A percentile compares a stretch with the other conserved stretches of the same genome.
Conservation (phyloP, 306 rosid species). For the Cercis canadensis region DNA sequence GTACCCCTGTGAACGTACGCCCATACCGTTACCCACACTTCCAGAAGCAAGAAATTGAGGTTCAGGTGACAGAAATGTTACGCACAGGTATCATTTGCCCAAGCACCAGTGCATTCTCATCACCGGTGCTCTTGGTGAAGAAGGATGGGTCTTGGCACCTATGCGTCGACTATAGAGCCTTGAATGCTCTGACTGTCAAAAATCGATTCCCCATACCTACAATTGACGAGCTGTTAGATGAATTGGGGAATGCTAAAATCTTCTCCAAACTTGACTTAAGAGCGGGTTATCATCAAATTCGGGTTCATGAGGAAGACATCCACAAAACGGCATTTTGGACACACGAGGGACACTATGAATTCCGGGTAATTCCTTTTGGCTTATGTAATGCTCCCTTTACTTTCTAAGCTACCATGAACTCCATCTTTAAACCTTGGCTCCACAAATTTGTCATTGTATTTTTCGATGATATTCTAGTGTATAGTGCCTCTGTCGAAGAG, state of each 20-base stretch:
- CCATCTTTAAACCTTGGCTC: not conserved
- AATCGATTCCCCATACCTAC: not conserved
- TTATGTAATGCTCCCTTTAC: not conserved
- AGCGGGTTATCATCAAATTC: not conserved
- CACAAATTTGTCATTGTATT: not conserved
- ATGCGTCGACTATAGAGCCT: not conserved
- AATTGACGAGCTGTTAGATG: not conserved
- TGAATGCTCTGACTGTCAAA: not conserved
- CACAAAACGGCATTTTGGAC: not conserved
- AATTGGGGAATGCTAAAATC: not conserved
- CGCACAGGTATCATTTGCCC: not conserved
- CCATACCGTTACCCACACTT: not conserved
- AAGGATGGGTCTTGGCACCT: not conserved
- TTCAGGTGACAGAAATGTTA: not conserved
- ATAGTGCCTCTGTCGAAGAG: not conserved
- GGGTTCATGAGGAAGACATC: not conserved
- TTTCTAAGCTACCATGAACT: not conserved
- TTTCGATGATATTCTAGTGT: not conserved
- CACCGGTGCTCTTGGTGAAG: not conserved
- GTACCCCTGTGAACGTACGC: not conserved
- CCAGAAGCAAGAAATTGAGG: not conserved
- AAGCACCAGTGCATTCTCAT: not conserved
- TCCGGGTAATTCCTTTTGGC: not conserved
- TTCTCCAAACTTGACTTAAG: not conserved
- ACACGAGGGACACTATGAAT: not conserved